Percentiles rank a stretch among this genome's conserved stretches.
phyloP scores from a whole-genome alignment of 2,329 filamentous ascomycete genomes.

The Aspergillus novoparasiticus region DNA sequence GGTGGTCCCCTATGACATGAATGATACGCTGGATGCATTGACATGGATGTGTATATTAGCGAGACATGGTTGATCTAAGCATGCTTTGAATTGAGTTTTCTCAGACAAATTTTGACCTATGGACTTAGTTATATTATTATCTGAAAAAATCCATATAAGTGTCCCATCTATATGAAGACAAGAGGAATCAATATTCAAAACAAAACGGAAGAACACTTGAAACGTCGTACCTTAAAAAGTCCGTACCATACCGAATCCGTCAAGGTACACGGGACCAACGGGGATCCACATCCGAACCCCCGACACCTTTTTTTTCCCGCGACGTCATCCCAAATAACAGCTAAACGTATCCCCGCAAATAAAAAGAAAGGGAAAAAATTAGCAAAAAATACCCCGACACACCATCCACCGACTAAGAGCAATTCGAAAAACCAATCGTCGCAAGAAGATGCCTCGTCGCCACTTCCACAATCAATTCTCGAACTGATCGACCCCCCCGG shows the following conservation, averaged over 20 bases:
- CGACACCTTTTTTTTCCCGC: background rate
- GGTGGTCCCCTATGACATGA: background rate
- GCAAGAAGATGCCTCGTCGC: background rate
- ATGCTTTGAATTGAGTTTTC: background rate
- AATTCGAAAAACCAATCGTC: background rate
- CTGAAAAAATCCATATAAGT: background rate
- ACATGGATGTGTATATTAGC: slow-evolving; percentile 4
- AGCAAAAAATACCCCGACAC: background rate
- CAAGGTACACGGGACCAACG: background rate
- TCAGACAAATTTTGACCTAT: background rate
- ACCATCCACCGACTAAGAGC: background rate
- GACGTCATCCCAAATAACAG: slow-evolving; percentile 1
- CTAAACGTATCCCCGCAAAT: background rate
- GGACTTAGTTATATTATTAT: background rate
- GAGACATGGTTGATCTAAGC: background rate
- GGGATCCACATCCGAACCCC: background rate
- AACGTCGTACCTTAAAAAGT: background rate
- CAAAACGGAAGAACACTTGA: background rate
- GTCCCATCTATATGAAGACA: background rate
- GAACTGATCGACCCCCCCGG: background rate
- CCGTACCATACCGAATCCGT: background rate
- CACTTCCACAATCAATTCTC: background rate
- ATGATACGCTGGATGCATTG: slow-evolving; percentile 1
- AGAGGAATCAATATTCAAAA: background rate
- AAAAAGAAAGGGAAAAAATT: background rate